phyloP scores from a whole-genome alignment of 2,329 filamentous ascomycete species.

The Aspergillus sojae region DNA sequence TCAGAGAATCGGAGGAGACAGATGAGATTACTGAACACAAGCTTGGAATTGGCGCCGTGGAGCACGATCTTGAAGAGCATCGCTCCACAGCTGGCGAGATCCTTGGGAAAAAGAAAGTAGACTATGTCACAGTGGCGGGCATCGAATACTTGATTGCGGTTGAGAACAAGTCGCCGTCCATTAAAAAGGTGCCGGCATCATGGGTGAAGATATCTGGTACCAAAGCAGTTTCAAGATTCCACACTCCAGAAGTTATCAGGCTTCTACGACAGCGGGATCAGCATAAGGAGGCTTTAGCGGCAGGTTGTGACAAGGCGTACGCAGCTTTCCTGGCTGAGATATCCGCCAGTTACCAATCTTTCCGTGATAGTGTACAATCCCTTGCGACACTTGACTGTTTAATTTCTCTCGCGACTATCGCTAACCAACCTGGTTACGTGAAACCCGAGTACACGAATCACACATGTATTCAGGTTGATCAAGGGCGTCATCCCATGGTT shows the following conservation, averaged over 20 bases:
- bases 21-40: slow-evolving; percentile 89
- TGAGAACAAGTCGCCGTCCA: slow-evolving; percentile 67
- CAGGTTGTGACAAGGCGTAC: slow-evolving; percentile 87
- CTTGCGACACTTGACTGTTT: slow-evolving; percentile 89
- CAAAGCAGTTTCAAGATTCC: slow-evolving; percentile 88
- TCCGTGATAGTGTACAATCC: slow-evolving; percentile 84
- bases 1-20: slow-evolving; percentile 82
- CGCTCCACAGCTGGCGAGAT: slow-evolving; percentile 70
- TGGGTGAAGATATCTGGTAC: slow-evolving; percentile 96
- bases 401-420: slow-evolving; percentile 80
- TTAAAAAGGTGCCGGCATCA: slow-evolving; percentile 87
- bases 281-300: slow-evolving; percentile 88
- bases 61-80: slow-evolving; percentile 83
- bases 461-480: slow-evolving; percentile 69
- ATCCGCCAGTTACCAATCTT: slow-evolving; percentile 79
- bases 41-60: slow-evolving; percentile 85
- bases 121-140: slow-evolving; percentile 81
- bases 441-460: slow-evolving; percentile 71
- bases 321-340: slow-evolving; percentile 70
- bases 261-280: slow-evolving; percentile 88
- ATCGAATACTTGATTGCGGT: slow-evolving; percentile 97
- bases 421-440: slow-evolving; percentile 81
- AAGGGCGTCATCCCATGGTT: slow-evolving; percentile 91
- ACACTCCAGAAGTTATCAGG: slow-evolving; percentile 85
- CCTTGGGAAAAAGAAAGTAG: slow-evolving; percentile 71